Conservation (phyloP, 805 yeast genomes). For the Zygotorulaspora florentina region DNA sequence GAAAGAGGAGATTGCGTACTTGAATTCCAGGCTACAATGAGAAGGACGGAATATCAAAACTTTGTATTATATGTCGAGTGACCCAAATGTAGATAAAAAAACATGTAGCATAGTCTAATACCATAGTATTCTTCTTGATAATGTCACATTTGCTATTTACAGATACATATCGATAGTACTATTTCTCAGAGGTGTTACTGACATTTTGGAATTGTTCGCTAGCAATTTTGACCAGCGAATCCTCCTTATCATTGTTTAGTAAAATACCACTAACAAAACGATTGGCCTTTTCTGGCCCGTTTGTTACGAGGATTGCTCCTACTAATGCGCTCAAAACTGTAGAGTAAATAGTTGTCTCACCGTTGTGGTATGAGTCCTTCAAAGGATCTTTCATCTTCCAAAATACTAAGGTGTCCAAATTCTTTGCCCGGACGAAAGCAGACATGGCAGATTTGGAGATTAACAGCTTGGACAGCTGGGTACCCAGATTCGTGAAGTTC, state of each 20-base stretch:
- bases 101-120: not conserved
- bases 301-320: constrained; percentile 62
- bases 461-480: constrained; percentile 47
- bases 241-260: constrained; percentile 29
- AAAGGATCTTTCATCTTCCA: constrained; percentile 59
- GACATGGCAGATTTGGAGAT: constrained; percentile 50
- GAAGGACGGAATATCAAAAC: not conserved
- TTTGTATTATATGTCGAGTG: not conserved
- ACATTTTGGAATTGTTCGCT: constrained; percentile 6
- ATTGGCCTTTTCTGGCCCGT: constrained; percentile 58
- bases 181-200: not conserved
- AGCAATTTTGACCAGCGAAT: constrained; percentile 19
- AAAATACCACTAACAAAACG: constrained; percentile 53
- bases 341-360: constrained; percentile 52
- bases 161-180: constrained; percentile 3
- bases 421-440: constrained; percentile 45
- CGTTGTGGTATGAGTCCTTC: constrained; percentile 45
- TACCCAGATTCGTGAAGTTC: constrained; percentile 59
- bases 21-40: constrained; percentile 56
- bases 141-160: constrained; percentile 5
- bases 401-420: constrained; percentile 53
- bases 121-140: not conserved
- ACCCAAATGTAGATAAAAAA: not conserved
- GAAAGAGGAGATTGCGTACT: constrained; percentile 76
- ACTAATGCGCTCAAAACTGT: constrained; percentile 57